These are phyloP conservation scores for Colletotrichum orbiculare DNA, from an alignment of 2,329 filamentous ascomycete species.

Conservation along the genomic window DNA sequence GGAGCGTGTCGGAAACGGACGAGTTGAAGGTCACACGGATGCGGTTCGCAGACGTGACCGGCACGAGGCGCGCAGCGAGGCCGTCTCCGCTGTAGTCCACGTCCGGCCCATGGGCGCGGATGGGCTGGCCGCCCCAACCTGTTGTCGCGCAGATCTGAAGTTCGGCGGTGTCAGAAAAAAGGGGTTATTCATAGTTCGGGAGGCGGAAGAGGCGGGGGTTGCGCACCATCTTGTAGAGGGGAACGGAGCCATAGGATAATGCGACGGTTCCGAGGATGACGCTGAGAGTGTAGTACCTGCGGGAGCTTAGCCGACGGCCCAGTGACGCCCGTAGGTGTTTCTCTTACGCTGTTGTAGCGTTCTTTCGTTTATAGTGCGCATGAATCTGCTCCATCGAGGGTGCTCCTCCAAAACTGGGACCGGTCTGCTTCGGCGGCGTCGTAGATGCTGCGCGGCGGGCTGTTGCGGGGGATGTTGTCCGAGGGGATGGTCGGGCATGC, in stretches of 20 bases:
- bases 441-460: conserved; percentile 45
- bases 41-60: conserved; percentile 82
- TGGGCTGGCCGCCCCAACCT: conserved; percentile 92
- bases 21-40: conserved; percentile 97
- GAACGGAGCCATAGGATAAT: conserved; percentile 84
- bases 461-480: conserved; percentile 26
- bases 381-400: conserved; percentile 71
- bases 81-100: conserved; percentile 64
- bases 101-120: conserved; percentile 76
- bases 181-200: conserved; percentile 29
- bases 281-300: conserved; percentile 79
- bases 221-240: conserved; percentile 85
- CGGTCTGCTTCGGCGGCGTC: conserved; percentile 44
- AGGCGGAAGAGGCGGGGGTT: background rate
- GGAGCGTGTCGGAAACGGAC: conserved; percentile 92
- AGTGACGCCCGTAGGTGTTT: background rate
- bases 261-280: conserved; percentile 83
- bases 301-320: conserved; percentile 32
- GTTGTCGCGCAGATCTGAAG: conserved; percentile 82
- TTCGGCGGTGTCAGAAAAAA: conserved; percentile 7
- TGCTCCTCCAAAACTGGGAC: conserved; percentile 36
- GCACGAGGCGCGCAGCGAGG: conserved; percentile 80
- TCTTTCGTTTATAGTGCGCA: conserved; percentile 73
- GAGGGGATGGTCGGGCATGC: conserved; percentile 44
- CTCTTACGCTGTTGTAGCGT: conserved; percentile 66